Evolutionary conservation across 2,329 filamentous ascomycete species (phyloP), one percentile per base, ranked within the genome.

Genomic region (Blastomyces emzantsi): DNA sequence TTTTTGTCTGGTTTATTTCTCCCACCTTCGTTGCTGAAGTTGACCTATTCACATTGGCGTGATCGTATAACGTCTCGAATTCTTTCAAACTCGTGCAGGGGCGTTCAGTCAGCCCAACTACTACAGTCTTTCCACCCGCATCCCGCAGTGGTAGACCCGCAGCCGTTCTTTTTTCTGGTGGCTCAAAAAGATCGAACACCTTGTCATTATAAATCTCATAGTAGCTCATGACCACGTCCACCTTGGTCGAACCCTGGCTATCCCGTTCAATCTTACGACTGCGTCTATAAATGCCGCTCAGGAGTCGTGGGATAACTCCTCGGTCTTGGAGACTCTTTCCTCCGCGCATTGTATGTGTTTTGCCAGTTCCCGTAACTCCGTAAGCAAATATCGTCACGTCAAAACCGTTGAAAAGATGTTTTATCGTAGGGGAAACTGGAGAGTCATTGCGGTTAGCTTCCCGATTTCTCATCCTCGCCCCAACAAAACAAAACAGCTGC

Each of bases 171-270:
- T 92, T 95, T 74, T 97, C 92, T 0, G 87, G 89, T 0, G 91
- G 82, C 73, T 96, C 90, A 68, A 97, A 90, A 41, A 97, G 80
- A 73, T 97, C 92, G 71, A 88, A 96, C 25, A 96, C 92, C 73
- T 93, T 93, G 79, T 97, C 92, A 75, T 95, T 96, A 78, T 97
- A 97, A 68, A 97, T 96, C 75, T 97, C 92, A 78, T 96, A 96
- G 78, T 97, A 97, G 36, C 90, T 92, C 71, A 97, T 82, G 15
- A 85, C 82, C 19, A 96, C 90, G 9, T 85, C 80, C 28, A 95
- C 90, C 1, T 79, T 82, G 0, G 87, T 92, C 61, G 85, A 80
- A 13, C 87, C 90, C 4, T 82, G 80, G 1, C 87, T 84, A 71
- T 96, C 92, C 76, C 93, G 94, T 67, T 85, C 83, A 22, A 94